phyloP scores from a whole-genome alignment of 495 filamentous ascomycete species.

The Letharia columbiana region DNA sequence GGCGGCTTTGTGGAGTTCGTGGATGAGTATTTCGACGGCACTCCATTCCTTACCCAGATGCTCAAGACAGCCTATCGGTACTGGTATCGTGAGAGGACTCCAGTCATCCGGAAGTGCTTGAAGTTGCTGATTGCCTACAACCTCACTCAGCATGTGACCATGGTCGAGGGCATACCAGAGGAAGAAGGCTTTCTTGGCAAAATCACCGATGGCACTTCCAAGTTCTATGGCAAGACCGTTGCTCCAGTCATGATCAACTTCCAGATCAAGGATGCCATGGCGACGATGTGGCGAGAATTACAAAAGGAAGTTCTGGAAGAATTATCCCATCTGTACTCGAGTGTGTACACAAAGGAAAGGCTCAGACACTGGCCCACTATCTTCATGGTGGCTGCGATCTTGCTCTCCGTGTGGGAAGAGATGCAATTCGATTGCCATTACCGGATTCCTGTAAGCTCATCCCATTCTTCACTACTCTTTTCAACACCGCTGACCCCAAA shows the following conservation, averaged over 20 bases:
- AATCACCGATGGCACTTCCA: constrained; percentile 68
- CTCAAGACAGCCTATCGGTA: constrained; percentile 88
- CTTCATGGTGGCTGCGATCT: constrained; percentile 84
- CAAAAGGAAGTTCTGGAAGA: constrained; percentile 92
- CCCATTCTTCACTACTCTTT: not conserved
- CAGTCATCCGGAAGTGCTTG: constrained; percentile 82
- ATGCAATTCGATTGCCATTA: constrained; percentile 97
- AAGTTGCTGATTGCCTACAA: constrained; percentile 91
- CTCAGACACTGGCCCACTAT: constrained; percentile 97
- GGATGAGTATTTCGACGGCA: constrained; percentile 89
- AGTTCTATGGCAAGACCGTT: constrained; percentile 76
- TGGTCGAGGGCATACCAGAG: constrained; percentile 78
- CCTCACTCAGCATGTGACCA: constrained; percentile 80
- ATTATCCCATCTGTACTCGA: constrained; percentile 79
- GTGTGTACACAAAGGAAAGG: constrained; percentile 87
- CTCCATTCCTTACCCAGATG: constrained; percentile 84
- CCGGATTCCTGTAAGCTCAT: constrained; percentile 54
- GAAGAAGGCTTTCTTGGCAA: constrained; percentile 69
- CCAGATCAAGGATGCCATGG: constrained; percentile 90
- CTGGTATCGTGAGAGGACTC: constrained; percentile 71
- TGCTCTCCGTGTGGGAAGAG: constrained; percentile 89
- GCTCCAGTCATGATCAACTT: constrained; percentile 98
- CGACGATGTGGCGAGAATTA: constrained; percentile 90
- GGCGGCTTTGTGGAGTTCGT: constrained; percentile 70
- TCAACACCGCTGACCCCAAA: not conserved